phyloP scores from a whole-genome alignment of 108 stramenopile species.

The Stephanodiscus minutulus region DNA sequence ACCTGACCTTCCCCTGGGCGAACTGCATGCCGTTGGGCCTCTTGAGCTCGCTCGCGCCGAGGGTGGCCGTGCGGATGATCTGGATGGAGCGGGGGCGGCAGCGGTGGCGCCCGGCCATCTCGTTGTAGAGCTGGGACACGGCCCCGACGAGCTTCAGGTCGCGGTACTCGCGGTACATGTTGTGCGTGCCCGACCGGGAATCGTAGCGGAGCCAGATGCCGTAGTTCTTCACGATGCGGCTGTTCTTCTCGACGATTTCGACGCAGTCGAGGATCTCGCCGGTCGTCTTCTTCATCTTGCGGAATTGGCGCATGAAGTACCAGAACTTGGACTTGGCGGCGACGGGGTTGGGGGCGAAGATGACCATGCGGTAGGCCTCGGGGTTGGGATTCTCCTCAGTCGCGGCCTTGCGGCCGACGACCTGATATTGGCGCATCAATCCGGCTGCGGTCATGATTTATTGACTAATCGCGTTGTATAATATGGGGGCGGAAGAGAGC shows the following conservation, averaged over 20 bases:
- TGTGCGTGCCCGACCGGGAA: constrained; percentile 99
- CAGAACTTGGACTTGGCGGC: constrained; percentile 99
- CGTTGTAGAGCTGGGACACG: constrained; percentile 97
- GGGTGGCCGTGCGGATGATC: constrained; percentile 95
- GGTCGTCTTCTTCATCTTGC: constrained; percentile 99
- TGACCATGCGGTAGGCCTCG: constrained; percentile 99
- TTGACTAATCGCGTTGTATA: background rate
- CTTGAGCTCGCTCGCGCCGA: constrained; percentile 90
- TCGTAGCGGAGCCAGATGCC: constrained; percentile 99
- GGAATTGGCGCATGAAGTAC: constrained; percentile 99
- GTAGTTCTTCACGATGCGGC: constrained; percentile 98
- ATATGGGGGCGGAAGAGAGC: too few relatives aligned
- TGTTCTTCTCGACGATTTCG: constrained; percentile 97
- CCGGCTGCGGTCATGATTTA: constrained; percentile 85
- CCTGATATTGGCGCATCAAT: constrained; percentile 96
- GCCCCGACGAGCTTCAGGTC: constrained; percentile 95
- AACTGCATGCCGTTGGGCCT: constrained; percentile 93
- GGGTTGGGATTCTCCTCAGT: constrained; percentile 97
- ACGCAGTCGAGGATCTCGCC: constrained; percentile 98
- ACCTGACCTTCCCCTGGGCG: constrained; percentile 90
- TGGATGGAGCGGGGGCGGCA: constrained; percentile 98
- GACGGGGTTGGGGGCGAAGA: constrained; percentile 97
- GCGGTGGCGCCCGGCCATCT: constrained; percentile 99
- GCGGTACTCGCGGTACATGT: constrained; percentile 99
- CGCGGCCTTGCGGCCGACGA: constrained; percentile 98